Base-by-base conservation (phyloP, 208 protist genomes). In the Leishmania turanica region DNA sequence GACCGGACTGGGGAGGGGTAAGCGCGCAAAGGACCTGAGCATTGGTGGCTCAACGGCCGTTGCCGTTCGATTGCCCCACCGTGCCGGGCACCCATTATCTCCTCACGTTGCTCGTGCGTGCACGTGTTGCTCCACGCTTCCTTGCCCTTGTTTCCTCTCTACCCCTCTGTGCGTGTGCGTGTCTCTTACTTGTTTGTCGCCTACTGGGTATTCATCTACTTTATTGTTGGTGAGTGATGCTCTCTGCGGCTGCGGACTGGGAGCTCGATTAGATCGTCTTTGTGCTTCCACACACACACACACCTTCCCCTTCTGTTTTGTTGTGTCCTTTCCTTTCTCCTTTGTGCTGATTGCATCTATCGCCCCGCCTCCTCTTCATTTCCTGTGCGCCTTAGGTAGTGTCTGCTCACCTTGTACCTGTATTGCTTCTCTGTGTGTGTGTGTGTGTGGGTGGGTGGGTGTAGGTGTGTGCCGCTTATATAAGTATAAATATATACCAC, bases 381-480 rank as follows among this genome's bases (percentile, higher is more conserved):
- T 37, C 5, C 13, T 40, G 24, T 40, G n/a, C 47, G 11, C 19
- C 6, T 34, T 34, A 24, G 51, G 9, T 11, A 37, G 51, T 21
- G 31, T 42, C 42, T 19, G 11, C 24, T 78, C 19, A 54, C 65
- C 42, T 37, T 83, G 73, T 75, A 72, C 37, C 7, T 53, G 68
- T 81, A 62, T 49, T 51, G 31, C 77, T 53, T 74, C 27, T 70
- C 11, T 78, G 6, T 58, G 1, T 40, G 1, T 40, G 1, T 1
- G 65, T 51, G 68, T 72, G 68, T 47, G 64, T 69, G 42, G 0
- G 34, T 37, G 34, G 34, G 34, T 34, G 34, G 0, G 34, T 34
- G 34, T 34, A 0, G 0, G 34, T 0, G 27, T 5, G 47, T 74
- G 70, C 0, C 51, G 17, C 2, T 17, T 17, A 53, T 34, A n/a